Evolutionary conservation across 306 rosid species (phyloP).

Genomic region (Sophora flavescens): DNA sequence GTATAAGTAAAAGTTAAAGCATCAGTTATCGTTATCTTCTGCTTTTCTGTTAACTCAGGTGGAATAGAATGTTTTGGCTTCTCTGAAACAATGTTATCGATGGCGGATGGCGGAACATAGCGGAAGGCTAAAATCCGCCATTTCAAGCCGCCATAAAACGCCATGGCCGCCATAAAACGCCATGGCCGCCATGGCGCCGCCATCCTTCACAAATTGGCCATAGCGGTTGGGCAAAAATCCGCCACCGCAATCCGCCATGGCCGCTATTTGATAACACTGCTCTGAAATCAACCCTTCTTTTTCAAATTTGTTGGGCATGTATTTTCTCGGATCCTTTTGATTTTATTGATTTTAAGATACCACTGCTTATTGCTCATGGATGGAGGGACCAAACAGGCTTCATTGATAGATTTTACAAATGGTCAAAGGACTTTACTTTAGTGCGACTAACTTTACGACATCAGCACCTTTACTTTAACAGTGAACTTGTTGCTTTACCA

Average conservation of each 20-base stretch:
- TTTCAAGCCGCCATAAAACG: too few species aligned
- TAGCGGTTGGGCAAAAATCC: too few species aligned
- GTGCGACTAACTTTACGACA: conserved; percentile 3
- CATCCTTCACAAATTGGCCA: too few species aligned
- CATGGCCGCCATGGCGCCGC: too few species aligned
- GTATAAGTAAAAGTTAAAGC: neutral
- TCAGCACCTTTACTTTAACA: neutral
- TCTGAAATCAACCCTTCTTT: neutral
- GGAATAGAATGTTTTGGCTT: conserved; percentile 16
- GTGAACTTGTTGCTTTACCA: conserved; percentile 1
- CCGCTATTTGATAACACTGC: too few species aligned
- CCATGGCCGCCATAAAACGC: too few species aligned
- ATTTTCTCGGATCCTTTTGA: conserved; percentile 11
- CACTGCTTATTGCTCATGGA: neutral
- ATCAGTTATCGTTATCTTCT: neutral
- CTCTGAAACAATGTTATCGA: too few species aligned
- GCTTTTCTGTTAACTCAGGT: conserved; percentile 23
- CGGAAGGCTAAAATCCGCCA: too few species aligned
- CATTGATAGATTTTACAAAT: conserved; percentile 24
- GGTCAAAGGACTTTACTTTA: conserved; percentile 5
- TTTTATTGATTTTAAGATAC: conserved; percentile 25
- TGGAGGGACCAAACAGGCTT: conserved; percentile 8
- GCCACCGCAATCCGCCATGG: too few species aligned
- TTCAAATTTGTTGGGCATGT: conserved; percentile 9
- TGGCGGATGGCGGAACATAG: too few species aligned